phyloP scores from a whole-genome alignment of 164 flowering plant genomes.

The Magnolia kwangsiensis region DNA sequence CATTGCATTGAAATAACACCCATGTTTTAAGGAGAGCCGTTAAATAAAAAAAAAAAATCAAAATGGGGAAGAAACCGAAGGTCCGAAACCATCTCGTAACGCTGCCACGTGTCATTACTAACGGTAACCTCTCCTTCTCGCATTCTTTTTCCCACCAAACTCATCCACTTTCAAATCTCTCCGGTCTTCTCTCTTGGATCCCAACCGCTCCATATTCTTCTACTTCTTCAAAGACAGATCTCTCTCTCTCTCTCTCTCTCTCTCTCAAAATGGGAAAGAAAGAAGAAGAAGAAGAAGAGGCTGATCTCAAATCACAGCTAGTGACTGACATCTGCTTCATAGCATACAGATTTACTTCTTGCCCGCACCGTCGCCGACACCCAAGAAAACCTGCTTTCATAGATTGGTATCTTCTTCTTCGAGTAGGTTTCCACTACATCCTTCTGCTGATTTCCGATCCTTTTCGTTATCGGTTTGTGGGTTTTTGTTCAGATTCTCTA shows the following conservation, averaged over 20 bases:
- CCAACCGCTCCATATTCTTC: slow-evolving; percentile 56
- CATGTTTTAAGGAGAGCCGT: background rate
- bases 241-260: slow-evolving; percentile 5
- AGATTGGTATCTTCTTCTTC: slow-evolving; percentile 80
- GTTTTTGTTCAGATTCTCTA: background rate
- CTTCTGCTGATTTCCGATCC: background rate
- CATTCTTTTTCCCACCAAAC: slow-evolving; percentile 29
- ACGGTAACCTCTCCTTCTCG: slow-evolving; percentile 26
- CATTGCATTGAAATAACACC: too few species aligned
- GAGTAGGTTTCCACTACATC: slow-evolving; percentile 37
- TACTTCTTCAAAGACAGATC: background rate
- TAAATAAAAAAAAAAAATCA: background rate
- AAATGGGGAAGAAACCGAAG: slow-evolving; percentile 5
- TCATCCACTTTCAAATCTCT: slow-evolving; percentile 40
- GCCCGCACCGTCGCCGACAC: slow-evolving; percentile 12
- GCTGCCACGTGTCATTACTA: slow-evolving; percentile 25
- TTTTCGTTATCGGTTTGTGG: background rate
- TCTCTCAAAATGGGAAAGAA: slow-evolving; percentile 24
- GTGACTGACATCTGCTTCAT: slow-evolving; percentile 57
- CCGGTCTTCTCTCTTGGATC: slow-evolving; percentile 37
- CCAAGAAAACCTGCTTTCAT: slow-evolving; percentile 33
- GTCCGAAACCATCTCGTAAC: slow-evolving; percentile 5
- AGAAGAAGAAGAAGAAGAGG: slow-evolving; percentile 23
- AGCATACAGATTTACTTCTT: slow-evolving; percentile 25
- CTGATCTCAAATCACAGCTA: slow-evolving; percentile 43